A percentile compares a stretch with the other conserved stretches of the same genome.
These are phyloP conservation scores for Phaseolus lunatus DNA, from an alignment of 306 rosid species.

Conservation along the genomic window DNA sequence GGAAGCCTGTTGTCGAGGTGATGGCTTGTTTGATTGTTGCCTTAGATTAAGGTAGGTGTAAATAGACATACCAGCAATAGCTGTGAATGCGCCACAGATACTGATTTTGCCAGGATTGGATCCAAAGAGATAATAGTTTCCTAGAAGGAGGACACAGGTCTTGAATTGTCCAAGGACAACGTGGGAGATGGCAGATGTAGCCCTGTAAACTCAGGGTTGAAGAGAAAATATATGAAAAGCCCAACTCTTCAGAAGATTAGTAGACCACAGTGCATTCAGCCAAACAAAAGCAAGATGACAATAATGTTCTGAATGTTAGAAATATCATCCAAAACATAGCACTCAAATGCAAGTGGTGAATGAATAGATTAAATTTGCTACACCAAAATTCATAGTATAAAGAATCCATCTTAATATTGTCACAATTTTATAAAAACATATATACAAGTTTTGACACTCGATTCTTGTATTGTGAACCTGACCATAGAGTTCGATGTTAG, in stretches of 20 bases:
- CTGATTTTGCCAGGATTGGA: constrained; percentile 87
- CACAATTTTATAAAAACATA: neutral
- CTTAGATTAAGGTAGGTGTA: constrained; percentile 85
- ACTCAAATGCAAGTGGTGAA: neutral
- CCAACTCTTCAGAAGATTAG: neutral
- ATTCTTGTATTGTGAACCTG: neutral
- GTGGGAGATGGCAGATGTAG: constrained; percentile 89
- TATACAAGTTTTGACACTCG: neutral
- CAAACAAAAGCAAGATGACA: neutral
- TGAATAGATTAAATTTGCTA: neutral
- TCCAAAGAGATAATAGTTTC: constrained; percentile 81
- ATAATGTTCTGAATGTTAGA: constrained; percentile 7
- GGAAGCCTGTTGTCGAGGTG: constrained; percentile 75
- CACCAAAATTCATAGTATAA: neutral
- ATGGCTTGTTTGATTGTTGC: constrained; percentile 59
- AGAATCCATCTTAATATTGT: neutral
- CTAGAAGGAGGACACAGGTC: constrained; percentile 92
- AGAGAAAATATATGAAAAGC: constrained; percentile 29
- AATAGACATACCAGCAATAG: constrained; percentile 82
- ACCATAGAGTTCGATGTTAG: too few relatives aligned
- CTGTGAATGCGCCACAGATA: constrained; percentile 82
- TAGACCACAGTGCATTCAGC: neutral
- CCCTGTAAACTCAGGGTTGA: constrained; percentile 59
- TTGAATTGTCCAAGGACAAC: constrained; percentile 98
- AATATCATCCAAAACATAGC: neutral